Evolutionary conservation across 192 early-diverging fungal species (phyloP), one percentile per base, ranked within the genome.

Genomic region (Coemansia sp.): DNA sequence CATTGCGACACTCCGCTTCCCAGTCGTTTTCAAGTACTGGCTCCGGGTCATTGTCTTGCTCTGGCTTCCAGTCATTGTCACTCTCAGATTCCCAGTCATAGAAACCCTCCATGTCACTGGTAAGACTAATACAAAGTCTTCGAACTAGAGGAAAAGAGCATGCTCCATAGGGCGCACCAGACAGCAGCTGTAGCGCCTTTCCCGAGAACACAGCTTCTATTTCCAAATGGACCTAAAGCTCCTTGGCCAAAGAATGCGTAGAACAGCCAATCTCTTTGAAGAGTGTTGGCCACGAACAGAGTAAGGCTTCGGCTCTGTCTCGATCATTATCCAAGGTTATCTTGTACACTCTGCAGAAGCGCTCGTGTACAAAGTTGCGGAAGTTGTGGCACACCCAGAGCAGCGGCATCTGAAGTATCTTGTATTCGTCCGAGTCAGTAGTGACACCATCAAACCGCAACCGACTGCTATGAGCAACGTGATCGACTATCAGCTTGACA

Each of bases 351-450:
- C 14, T 57, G 53, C 53, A 32, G 30, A 32, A 57, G 53, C 28
- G 53, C 28, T 21, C 2, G 30, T 33, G 16, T 6, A 57, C 53
- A 33, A 57, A 32, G 0, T 2, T 0, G 10, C 53, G 53, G 30
- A 57, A 57, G 28, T 57, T 57, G 53, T 17, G 53, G 53, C 53
- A 57, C 5, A 30, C 53, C 53, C 30, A 33, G 28, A 57, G 53
- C 3, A 57, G 30, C 4, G 53, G 53, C 13, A 35, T 4, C 53
- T 16, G 11, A 14, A 57, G 53, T 9, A 3, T 4, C 26, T 11
- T 32, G 53, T 16, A 57, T 0, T 9, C 53, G 0, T 57, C 6
- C 23, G 23, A 30, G 13, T 30, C 43, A 0, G 53, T 9, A 11
- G 13, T 28, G 16, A 50, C 23, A 23, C 28, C 26, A 5, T 21